These are phyloP conservation scores for Puccinia sorghi DNA, from an alignment of 1,284 basidiomycete genomes.

Conservation along the genomic window DNA sequence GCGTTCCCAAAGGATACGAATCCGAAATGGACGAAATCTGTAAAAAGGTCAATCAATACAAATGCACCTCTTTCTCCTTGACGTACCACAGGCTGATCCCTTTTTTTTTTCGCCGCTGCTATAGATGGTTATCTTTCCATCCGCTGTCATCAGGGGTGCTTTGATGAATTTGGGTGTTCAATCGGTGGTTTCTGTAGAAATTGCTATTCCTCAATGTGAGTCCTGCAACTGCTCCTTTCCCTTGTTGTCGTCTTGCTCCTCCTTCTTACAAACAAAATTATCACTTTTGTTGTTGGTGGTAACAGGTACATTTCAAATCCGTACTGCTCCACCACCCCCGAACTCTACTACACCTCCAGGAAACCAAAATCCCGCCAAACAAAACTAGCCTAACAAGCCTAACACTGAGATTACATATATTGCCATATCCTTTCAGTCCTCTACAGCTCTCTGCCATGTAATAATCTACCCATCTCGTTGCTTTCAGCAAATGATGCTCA, in stretches of 20 bases:
- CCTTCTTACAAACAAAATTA: neutral
- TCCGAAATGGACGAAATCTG: conserved; percentile 33
- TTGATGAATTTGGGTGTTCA: conserved; percentile 49
- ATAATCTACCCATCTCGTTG: neutral
- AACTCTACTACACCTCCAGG: conserved; percentile 21
- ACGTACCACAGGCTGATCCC: neutral
- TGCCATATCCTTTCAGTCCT: neutral
- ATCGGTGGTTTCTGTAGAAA: conserved; percentile 33
- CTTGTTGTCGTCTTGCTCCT: neutral
- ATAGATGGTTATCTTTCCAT: conserved; percentile 42
- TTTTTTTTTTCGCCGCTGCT: neutral
- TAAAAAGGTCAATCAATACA: conserved; percentile 19
- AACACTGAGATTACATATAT: no score
- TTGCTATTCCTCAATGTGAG: conserved; percentile 45
- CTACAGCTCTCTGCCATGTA: neutral
- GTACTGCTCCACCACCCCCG: conserved; percentile 2
- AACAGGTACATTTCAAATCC: conserved; percentile 38
- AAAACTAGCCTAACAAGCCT: conserved; percentile 2
- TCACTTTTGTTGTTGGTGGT: neutral
- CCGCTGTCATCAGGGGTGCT: conserved; percentile 43
- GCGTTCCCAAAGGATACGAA: conserved; percentile 31
- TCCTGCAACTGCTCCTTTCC: neutral
- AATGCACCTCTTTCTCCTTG: neutral
- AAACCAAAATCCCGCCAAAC: conserved; percentile 15
- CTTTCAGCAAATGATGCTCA: neutral